A percentile compares a stretch with the other conserved stretches of the same genome.
phyloP scores from a whole-genome alignment of 164 flowering plant species.

The Magnolia changhungtana region DNA sequence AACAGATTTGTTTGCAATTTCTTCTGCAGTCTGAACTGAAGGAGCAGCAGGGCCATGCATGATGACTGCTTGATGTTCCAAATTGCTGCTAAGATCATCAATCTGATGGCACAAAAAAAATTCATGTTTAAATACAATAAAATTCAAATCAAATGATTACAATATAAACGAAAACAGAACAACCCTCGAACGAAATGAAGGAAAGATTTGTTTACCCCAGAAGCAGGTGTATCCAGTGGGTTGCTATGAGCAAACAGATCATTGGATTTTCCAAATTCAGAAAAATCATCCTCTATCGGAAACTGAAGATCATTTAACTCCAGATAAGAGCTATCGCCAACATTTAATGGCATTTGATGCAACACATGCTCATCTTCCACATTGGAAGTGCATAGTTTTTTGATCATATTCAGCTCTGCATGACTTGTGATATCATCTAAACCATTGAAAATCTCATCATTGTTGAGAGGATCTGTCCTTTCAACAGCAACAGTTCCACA shows the following conservation, averaged over 20 bases:
- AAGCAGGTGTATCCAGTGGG: neutral
- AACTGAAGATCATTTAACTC: neutral
- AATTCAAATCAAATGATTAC: neutral
- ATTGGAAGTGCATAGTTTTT: conserved; percentile 1
- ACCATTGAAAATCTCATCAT: conserved; percentile 24
- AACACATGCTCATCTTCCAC: neutral
- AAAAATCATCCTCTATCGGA: neutral
- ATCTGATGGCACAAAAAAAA: neutral
- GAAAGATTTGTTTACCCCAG: conserved; percentile 1
- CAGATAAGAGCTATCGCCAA: conserved; percentile 2
- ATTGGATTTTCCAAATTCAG: neutral
- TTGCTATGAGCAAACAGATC: neutral
- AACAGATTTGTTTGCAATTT: neutral
- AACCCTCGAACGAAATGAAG: neutral
- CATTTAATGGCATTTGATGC: neutral
- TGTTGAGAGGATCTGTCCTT: conserved; percentile 1
- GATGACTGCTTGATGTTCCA: neutral
- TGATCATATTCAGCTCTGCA: neutral
- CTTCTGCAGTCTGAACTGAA: neutral
- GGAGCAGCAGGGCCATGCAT: neutral
- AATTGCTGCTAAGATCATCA: neutral
- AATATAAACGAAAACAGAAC: neutral
- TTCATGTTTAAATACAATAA: neutral
- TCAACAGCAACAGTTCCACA: neutral
- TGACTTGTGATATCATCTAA: conserved; percentile 26